Conservation (phyloP, 257 asterid genomes). For the Solanum raphanifolium region DNA sequence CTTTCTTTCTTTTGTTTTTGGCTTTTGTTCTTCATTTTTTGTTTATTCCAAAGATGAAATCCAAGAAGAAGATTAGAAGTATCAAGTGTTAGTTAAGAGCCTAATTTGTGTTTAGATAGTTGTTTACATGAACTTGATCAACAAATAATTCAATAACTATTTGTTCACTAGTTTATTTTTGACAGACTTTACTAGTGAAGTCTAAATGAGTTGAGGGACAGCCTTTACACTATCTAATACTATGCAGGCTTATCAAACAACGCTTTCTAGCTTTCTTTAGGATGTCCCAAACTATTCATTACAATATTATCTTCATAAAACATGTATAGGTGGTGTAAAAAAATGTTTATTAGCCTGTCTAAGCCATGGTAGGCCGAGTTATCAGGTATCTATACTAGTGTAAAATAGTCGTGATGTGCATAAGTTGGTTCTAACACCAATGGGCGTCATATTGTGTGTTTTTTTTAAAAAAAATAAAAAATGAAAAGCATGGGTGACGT, state of each 20-base stretch:
- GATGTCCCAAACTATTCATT: not conserved
- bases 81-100: not conserved
- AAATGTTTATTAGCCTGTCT: not conserved
- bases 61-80: not conserved
- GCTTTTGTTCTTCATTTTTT: not conserved
- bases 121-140: not conserved
- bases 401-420: too few relatives aligned
- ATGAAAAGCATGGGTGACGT: not conserved
- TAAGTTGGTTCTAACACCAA: not conserved
- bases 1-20: not conserved
- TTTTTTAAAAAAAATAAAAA: too few relatives aligned
- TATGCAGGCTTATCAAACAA: not conserved
- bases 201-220: not conserved
- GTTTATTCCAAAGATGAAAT: not conserved
- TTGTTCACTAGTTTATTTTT: not conserved
- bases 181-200: not conserved
- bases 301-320: not conserved
- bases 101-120: not conserved
- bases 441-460: too few relatives aligned
- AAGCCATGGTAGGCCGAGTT: not conserved
- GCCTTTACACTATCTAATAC: not conserved
- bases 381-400: not conserved
- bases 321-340: not conserved
- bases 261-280: not conserved
- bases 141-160: not conserved